phyloP scores from a whole-genome alignment of 306 rosid genomes.

The Crotalaria pallida region DNA sequence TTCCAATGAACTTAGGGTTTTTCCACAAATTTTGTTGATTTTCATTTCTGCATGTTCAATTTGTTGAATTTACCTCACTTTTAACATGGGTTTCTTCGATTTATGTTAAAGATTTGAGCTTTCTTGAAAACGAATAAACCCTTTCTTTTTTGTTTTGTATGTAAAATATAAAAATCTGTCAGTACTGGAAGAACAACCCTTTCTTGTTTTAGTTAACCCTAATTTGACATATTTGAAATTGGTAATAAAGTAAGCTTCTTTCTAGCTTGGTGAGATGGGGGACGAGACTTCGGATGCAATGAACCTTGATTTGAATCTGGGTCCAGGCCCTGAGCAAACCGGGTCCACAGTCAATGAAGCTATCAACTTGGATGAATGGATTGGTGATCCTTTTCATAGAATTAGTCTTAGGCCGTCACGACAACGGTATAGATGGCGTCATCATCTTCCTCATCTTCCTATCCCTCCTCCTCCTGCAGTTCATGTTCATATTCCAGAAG shows the following conservation, averaged over 20 bases:
- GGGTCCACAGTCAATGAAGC: slow-evolving; percentile 34
- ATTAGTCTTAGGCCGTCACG: slow-evolving; percentile 43
- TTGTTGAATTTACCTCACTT: neutral
- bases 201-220: neutral
- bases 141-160: neutral
- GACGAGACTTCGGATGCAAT: slow-evolving; percentile 74
- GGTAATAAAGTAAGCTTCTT: slow-evolving; percentile 20
- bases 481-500: slow-evolving; percentile 36
- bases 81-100: slow-evolving; percentile 26
- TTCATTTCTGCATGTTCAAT: slow-evolving; percentile 29
- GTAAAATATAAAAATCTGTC: too few species aligned
- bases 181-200: too few species aligned
- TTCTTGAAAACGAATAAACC: neutral
- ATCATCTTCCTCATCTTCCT: slow-evolving; percentile 27
- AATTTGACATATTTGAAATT: neutral
- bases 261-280: slow-evolving; percentile 50
- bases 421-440: slow-evolving; percentile 66
- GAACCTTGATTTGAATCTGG: slow-evolving; percentile 97
- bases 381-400: slow-evolving; percentile 46
- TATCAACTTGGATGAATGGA: slow-evolving; percentile 56
- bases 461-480: slow-evolving; percentile 10
- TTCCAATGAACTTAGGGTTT: slow-evolving; percentile 39
- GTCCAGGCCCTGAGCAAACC: slow-evolving; percentile 68
- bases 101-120: slow-evolving; percentile 3
- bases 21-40: slow-evolving; percentile 4